Base-by-base conservation (phyloP, 164 flowering plant genomes). In the Annona cherimola region DNA sequence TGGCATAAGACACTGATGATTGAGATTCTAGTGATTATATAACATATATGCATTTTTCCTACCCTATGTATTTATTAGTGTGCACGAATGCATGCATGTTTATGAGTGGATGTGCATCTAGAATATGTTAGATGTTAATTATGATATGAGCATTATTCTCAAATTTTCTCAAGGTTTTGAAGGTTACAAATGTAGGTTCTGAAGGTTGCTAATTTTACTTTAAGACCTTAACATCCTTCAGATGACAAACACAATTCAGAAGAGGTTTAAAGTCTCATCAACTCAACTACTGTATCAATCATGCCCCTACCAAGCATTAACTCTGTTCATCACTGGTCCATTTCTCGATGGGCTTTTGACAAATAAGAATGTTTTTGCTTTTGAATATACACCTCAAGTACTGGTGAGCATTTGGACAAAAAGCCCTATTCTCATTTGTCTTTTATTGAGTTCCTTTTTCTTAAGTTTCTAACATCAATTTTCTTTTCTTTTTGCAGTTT, bases 201-300 rank as follows among this genome's bases (percentile, higher is more conserved):
- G 39, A 61, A 16, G 60, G 8, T 66, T 50, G 77, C 76, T 82
- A 26, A 26, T 26, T 26, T 26, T 26, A 26, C 81, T 74, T 64
- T 40, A 45, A 79, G 69, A 46, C 67, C 94, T 91, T 88, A 83
- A 89, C 69, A 66, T 61, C 46, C 75, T 3, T 69, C 85, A 95
- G 99, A 90, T 95, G 97, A 95, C 99, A 26, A 95, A 95, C 72
- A 87, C 94, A 57, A 95, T 95, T 80, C 99, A 95, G 78, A 94
- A 94, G 86, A 92, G 89, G 84, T 90, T 84, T 76, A 94, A 90
- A 77, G 90, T 92, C 64, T 95, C 99, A 63, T 95, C 99, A 43
- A 95, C 99, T 41, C 99, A 95, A 70, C 96, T 95, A 50, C 79
- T 95, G 54, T 95, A 95, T 76, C 99, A 95, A 71, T 91, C 99